Base-by-base conservation (phyloP, 768 basidiomycete genomes). In the Leucosporidium yakuticum region DNA sequence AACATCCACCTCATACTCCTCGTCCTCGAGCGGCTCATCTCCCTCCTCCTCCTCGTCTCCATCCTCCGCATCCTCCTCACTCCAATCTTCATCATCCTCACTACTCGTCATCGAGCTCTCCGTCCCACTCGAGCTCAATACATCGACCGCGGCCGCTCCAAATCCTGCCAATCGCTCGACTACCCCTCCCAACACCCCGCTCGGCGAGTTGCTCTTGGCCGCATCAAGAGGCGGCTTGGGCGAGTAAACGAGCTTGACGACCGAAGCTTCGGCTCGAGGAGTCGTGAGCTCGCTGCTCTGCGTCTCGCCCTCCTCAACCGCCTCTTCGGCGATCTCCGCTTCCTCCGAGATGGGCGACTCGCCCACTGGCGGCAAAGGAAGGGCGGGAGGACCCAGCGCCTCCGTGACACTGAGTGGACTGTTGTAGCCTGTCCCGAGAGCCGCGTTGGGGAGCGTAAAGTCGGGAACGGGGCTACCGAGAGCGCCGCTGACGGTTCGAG, bases 1-100 rank as follows among this genome's bases (percentile, higher is more conserved):
- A 25, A 73, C 62, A 47, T 76, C 75, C n/a, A 76, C 67, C 56
- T 75, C 70, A 65, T 75, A 75, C 56, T 76, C 67, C 56, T 75
- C 70, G 65, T 75, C 74, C 56, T 76, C 74, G 53, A 73, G n/a
- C 39, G 58, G 62, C 31, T 68, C 65, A 3, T 69, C 60, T 19
- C 27, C 51, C 4, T 44, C 63, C 32, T 61, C 62, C 9, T 31
- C 61, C 31, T 11, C 36, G 47, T 31, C 25, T 11, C 21, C 34
- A 19, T 59, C 19, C 50, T 50, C 39, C 39, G 39, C 39, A 44
- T 59, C 51, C 14, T 23, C 63, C 23, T 31, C 34, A 25, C n/a
- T 29, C 19, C 27, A 27, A 21, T 59, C 23, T 4, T 54, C 32
- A 23, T 61, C 59, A 36, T 67, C 59, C 31, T 62, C 59, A 21